phyloP scores from a whole-genome alignment of 768 basidiomycete species.

The Podaxis sp. region DNA sequence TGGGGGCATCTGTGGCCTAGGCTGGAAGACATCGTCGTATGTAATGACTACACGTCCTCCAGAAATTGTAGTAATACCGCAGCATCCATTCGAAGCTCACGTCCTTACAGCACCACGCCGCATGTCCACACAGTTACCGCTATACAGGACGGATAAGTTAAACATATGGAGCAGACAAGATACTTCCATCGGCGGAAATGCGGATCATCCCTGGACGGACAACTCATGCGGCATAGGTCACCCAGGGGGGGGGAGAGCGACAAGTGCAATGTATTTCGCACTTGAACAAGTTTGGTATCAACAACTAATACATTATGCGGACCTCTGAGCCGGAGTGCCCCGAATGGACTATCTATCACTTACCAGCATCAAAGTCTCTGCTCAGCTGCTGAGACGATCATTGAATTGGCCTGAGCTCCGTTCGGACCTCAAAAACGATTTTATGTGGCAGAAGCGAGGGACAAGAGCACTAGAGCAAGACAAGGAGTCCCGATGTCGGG shows the following conservation, averaged over 20 bases:
- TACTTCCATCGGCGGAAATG: slow-evolving; percentile 1
- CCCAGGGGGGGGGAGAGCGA: not conserved
- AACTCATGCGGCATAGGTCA: not conserved
- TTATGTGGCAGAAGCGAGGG: not conserved
- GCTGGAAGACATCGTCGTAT: not conserved
- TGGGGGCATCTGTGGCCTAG: not conserved
- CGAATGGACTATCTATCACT: not conserved
- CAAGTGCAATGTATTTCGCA: not conserved
- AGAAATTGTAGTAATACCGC: not conserved
- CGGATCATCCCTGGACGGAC: not conserved
- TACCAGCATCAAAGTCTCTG: not conserved
- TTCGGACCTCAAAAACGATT: not conserved
- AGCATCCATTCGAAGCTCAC: not conserved
- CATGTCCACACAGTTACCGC: not conserved
- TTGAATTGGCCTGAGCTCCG: not conserved
- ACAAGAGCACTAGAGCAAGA: not conserved
- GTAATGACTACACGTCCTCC: not conserved
- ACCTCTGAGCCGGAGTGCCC: not conserved
- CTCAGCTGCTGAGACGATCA: not conserved
- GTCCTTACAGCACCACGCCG: not conserved
- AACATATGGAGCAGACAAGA: not conserved
- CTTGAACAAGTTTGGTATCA: not conserved
- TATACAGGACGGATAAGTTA: not conserved
- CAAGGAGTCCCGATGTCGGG: not conserved
- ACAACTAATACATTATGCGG: not conserved